Base-by-base conservation (phyloP, 2,329 filamentous ascomycete species). In the Chaetomiaceae sp. region DNA sequence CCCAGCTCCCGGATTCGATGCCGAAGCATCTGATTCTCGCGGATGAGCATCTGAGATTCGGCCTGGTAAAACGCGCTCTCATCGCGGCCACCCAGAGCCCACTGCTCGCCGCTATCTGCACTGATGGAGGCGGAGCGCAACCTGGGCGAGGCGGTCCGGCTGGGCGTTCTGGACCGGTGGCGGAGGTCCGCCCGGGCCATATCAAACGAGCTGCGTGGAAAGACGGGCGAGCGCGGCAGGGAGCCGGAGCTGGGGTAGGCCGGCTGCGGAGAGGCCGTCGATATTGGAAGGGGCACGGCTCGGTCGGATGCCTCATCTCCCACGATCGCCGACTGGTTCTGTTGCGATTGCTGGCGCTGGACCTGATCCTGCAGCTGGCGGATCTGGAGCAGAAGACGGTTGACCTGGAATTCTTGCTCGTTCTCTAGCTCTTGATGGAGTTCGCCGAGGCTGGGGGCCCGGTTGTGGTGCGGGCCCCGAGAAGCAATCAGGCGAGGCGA, bases 1-100 rank as follows among this genome's bases (percentile, higher is more conserved):
- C 86, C 86, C 13, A 90, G 71, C 63, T 90, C 87, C 32, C 85
- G 77, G 54, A 90, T 87, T 44, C 88, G 78, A 66, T 85, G 78
- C 56, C 85, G 83, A 47, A 92, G 73, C 87, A 92, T 90, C 69
- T 91, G 87, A 61, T 91, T 92, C 72, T 91, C 88, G 23, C 88
- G 77, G 20, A 84, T 79, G 62, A 92, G 70, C 71, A 82, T 90
- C 69, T 89, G 86, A 1, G 87, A 89, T 70, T 92, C 88, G 4
- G 87, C 87, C 67, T 90, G 87, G 63, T 91, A 91, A 66, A 90
- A 90, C 1, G 85, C 84, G 58, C 79, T 84, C 66, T 91, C 87
- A 62, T 90, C 87, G 16, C 87, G 75, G 7, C 79, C 80, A n/a
- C 79, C 80, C 1, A 86, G 74, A 43, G 78, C 69, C 72, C 78